Evolutionary conservation across 1,284 basidiomycete genomes (phyloP).

Genomic region (Vanrija sp.): DNA sequence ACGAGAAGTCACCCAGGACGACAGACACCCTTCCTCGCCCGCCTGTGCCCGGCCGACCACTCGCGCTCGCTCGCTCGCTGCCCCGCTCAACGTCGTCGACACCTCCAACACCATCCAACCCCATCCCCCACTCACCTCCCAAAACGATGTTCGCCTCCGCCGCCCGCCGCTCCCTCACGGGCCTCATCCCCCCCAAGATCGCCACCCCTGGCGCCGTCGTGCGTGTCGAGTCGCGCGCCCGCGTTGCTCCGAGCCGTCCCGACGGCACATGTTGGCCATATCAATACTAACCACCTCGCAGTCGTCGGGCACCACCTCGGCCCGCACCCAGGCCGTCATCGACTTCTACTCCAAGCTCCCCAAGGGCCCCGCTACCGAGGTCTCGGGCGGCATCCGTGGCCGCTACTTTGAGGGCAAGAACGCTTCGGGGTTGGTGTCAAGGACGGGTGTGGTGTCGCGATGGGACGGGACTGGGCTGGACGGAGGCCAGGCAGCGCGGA

Average conservation of each 20-base stretch:
- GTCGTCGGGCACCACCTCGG: conserved; percentile 70
- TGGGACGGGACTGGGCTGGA: not conserved
- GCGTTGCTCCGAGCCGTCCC: not conserved
- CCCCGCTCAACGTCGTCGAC: conserved; percentile 6
- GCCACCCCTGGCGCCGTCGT: conserved; percentile 84
- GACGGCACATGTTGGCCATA: not conserved
- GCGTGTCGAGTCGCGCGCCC: conserved; percentile 39
- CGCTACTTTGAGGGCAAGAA: conserved; percentile 80
- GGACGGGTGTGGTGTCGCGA: not conserved
- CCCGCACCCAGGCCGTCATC: conserved; percentile 76
- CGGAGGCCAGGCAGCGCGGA: not conserved
- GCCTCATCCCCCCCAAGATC: conserved; percentile 89
- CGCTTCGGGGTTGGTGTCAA: conserved; percentile 59
- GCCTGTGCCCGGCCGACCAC: not conserved
- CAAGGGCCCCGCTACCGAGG: conserved; percentile 56
- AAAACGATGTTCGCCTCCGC: conserved; percentile 73
- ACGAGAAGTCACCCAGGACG: conserved; percentile 1
- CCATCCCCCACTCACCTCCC: conserved; percentile 13
- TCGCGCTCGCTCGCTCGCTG: not conserved
- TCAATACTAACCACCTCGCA: conserved; percentile 13
- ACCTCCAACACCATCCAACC: conserved; percentile 8
- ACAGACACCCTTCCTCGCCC: not conserved
- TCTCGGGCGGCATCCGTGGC: conserved; percentile 66
- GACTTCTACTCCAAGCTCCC: conserved; percentile 93
- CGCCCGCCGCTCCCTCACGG: conserved; percentile 72